Conservation (phyloP, 1,284 basidiomycete genomes). For the Ceratorhiza oryzae-sativae region DNA sequence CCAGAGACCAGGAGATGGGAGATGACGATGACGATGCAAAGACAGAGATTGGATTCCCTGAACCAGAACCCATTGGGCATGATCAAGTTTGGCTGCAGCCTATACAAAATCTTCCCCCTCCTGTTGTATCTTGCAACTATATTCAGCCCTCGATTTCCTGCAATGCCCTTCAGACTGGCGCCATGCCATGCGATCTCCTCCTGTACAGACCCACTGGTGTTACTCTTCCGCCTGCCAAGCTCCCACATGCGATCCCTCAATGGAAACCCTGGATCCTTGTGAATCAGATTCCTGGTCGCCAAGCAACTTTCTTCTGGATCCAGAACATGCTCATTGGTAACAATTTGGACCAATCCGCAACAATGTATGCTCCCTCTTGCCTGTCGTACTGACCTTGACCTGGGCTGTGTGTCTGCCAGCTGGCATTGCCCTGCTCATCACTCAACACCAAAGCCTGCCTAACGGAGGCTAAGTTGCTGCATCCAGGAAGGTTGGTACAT, state of each 20-base stretch:
- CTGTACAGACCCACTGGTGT: conserved; percentile 27
- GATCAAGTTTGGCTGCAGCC: neutral
- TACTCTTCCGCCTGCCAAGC: conserved; percentile 24
- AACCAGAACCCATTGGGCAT: neutral
- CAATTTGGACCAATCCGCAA: neutral
- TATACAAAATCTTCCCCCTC: neutral
- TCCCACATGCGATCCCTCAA: neutral
- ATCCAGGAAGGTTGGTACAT: no score
- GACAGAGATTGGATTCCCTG: conserved; percentile 18
- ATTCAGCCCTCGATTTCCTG: no score
- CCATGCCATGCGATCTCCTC: neutral
- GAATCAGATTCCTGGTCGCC: neutral
- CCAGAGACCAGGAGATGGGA: neutral
- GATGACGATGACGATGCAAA: conserved; percentile 5
- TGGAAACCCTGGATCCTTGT: neutral
- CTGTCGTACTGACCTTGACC: neutral
- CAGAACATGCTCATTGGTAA: conserved; percentile 23
- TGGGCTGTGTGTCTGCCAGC: conserved; percentile 19
- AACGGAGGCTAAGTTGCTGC: no score
- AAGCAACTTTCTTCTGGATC: conserved; percentile 22
- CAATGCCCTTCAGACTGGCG: no score
- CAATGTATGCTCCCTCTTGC: neutral
- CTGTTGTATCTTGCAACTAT: no score
- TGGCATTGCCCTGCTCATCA: neutral
- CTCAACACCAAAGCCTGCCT: no score